Conservation (phyloP, 1,139 yeast genomes). For the Debaryomyces robertsiae region DNA sequence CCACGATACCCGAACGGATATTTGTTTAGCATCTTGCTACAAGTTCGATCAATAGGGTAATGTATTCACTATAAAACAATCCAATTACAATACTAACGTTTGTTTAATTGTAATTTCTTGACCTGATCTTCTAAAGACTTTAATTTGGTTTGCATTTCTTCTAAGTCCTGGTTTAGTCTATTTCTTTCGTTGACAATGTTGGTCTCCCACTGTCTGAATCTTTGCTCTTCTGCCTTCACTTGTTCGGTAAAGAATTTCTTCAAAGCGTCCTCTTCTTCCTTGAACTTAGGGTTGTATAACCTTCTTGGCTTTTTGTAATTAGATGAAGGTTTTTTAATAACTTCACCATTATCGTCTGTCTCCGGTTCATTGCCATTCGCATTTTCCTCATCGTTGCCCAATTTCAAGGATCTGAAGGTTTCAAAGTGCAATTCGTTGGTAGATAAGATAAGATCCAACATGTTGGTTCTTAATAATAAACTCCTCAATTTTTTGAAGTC, state of each 20-base stretch:
- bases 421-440: slow-evolving; percentile 95
- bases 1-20: no score
- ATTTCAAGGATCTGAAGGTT: slow-evolving; percentile 78
- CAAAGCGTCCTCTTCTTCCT: slow-evolving; percentile 93
- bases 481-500: slow-evolving; percentile 93
- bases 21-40: neutral
- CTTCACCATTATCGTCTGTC: slow-evolving; percentile 31
- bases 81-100: slow-evolving; percentile 24
- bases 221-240: slow-evolving; percentile 93
- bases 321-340: slow-evolving; percentile 29
- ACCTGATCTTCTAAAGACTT: slow-evolving; percentile 75
- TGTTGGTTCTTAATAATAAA: slow-evolving; percentile 84
- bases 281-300: slow-evolving; percentile 84
- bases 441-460: slow-evolving; percentile 84
- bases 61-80: slow-evolving; percentile 9
- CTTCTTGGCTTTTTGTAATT: slow-evolving; percentile 49
- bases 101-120: slow-evolving; percentile 61
- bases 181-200: slow-evolving; percentile 93
- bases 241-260: slow-evolving; percentile 97
- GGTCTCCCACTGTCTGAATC: slow-evolving; percentile 98
- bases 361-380: slow-evolving; percentile 37
- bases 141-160: slow-evolving; percentile 77
- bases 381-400: slow-evolving; percentile 59
- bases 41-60: slow-evolving; percentile 1
- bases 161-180: slow-evolving; percentile 90